Evolutionary conservation across 768 basidiomycete genomes (phyloP).

Genomic region (Trametes punicea): DNA sequence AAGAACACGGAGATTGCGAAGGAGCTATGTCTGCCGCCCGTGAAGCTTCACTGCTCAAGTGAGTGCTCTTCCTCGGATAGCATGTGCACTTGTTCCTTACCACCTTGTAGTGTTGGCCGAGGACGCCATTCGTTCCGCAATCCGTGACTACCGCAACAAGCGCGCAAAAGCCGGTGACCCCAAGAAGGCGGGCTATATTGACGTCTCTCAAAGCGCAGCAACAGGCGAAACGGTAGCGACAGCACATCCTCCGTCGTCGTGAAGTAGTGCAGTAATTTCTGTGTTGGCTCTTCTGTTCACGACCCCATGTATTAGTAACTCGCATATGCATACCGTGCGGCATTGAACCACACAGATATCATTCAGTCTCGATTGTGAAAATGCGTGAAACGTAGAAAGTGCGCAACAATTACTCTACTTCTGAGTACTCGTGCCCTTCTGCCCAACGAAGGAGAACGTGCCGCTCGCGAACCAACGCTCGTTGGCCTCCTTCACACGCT

Average conservation of each 20-base stretch:
- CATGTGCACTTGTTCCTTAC: not conserved
- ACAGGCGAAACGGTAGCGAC: constrained; percentile 54
- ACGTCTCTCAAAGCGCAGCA: constrained; percentile 57
- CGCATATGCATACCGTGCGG: constrained; percentile 12
- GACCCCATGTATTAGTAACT: constrained; percentile 15
- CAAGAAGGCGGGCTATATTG: constrained; percentile 62
- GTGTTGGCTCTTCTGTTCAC: not conserved
- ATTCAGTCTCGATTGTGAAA: not conserved
- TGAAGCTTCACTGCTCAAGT: constrained; percentile 96
- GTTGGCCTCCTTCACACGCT: constrained; percentile 92
- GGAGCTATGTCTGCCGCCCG: constrained; percentile 91
- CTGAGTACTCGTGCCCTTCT: constrained; percentile 37
- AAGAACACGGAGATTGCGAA: constrained; percentile 99
- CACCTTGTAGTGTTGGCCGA: constrained; percentile 82
- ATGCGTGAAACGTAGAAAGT: not conserved
- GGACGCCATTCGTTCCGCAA: constrained; percentile 97
- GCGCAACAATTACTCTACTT: not conserved
- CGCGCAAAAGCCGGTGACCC: constrained; percentile 50
- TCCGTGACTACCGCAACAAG: constrained; percentile 92
- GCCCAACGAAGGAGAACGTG: constrained; percentile 75
- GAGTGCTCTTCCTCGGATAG: constrained; percentile 25
- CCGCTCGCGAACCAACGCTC: constrained; percentile 94
- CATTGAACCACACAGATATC: constrained; percentile 11
- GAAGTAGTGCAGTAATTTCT: not conserved
- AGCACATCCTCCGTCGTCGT: constrained; percentile 25